Evolutionary conservation across 106 monocot genomes (phyloP).

Genomic region (Cymbidium sinense): DNA sequence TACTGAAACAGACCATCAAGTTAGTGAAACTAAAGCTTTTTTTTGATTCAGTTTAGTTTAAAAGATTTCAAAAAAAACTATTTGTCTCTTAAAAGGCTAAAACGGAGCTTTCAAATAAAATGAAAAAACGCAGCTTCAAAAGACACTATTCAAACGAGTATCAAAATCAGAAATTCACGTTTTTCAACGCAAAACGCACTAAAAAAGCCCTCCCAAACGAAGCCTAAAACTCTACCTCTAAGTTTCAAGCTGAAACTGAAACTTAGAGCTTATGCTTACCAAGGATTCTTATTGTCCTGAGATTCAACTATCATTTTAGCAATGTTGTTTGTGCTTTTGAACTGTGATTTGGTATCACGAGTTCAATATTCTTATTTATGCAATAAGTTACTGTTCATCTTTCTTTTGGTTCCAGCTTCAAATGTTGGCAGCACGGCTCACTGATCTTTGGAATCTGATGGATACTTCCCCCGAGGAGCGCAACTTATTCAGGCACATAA

Average conservation of each 20-base stretch:
- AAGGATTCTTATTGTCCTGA: neutral
- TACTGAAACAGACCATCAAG: neutral
- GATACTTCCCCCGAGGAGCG: slow-evolving; percentile 6
- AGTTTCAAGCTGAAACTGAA: neutral
- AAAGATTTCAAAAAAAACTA: too few species aligned
- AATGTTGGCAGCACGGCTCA: slow-evolving; percentile 42
- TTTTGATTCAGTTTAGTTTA: too few species aligned
- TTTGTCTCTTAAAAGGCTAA: too few species aligned
- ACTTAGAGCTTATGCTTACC: neutral
- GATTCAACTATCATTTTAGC: neutral
- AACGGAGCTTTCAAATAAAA: too few species aligned
- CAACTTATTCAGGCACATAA: slow-evolving; percentile 8
- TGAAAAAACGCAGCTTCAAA: too few species aligned
- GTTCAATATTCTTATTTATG: neutral
- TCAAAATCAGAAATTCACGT: too few species aligned
- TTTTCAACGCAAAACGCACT: too few species aligned
- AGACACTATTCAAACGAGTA: too few species aligned
- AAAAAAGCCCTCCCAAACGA: too few species aligned
- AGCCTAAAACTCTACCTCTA: too few species aligned
- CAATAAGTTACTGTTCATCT: neutral
- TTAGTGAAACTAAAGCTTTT: neutral
- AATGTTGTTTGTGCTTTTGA: neutral
- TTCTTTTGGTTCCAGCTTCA: slow-evolving; percentile 42
- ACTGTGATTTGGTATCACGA: neutral
- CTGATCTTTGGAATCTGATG: slow-evolving; percentile 17